phyloP scores from a whole-genome alignment of 768 basidiomycete genomes.

The Macrolepiota albuminosa region DNA sequence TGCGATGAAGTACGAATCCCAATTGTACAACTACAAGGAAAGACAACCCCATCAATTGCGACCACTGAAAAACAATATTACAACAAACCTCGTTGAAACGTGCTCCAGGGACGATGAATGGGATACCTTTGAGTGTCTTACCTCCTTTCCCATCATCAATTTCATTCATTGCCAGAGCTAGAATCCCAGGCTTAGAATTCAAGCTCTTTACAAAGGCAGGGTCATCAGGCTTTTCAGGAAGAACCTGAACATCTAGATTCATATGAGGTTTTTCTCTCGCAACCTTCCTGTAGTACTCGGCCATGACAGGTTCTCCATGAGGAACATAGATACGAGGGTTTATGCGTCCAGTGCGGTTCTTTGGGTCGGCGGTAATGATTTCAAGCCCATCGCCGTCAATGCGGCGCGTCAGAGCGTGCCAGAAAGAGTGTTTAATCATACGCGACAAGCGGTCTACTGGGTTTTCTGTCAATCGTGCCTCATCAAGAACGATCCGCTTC shows the following conservation, averaged over 20 bases:
- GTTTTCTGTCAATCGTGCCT: conserved; percentile 95
- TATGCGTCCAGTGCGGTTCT: conserved; percentile 88
- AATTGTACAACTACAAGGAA: conserved; percentile 72
- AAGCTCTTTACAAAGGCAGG: conserved; percentile 86
- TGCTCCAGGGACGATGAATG: conserved; percentile 95
- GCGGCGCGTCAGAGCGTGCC: conserved; percentile 93
- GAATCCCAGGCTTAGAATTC: conserved; percentile 89
- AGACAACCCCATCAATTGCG: conserved; percentile 1
- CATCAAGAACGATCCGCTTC: conserved; percentile 97
- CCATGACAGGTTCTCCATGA: conserved; percentile 89
- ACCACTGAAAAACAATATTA: neutral
- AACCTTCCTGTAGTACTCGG: conserved; percentile 90
- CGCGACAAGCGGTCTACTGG: conserved; percentile 94
- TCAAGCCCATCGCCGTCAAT: conserved; percentile 98
- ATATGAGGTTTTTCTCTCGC: conserved; percentile 90
- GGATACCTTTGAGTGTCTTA: conserved; percentile 85
- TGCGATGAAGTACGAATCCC: conserved; percentile 94
- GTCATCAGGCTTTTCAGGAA: conserved; percentile 85
- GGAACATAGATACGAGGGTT: conserved; percentile 96
- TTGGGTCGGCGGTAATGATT: conserved; percentile 96
- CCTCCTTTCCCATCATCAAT: conserved; percentile 75
- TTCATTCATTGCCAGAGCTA: conserved; percentile 95
- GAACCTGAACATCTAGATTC: conserved; percentile 86
- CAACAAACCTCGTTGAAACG: conserved; percentile 83
- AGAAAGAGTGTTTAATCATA: conserved; percentile 98